These are phyloP conservation scores for Rhynchosporium agropyri DNA, from an alignment of 2,329 filamentous ascomycete genomes.

Conservation along the genomic window DNA sequence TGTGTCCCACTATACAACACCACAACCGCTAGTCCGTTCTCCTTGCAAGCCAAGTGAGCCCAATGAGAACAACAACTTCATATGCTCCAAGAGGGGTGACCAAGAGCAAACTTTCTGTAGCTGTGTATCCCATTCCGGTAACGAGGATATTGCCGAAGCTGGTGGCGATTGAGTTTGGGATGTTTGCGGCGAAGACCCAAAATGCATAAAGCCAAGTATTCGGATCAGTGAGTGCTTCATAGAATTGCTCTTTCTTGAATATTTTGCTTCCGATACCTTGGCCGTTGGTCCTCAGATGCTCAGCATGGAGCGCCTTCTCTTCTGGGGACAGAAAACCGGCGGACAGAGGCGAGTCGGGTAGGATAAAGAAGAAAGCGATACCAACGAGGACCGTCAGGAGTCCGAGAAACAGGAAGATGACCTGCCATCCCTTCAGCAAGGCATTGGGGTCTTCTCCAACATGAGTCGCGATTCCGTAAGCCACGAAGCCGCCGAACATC, in stretches of 20 bases:
- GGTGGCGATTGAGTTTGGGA: slow-evolving; percentile 57
- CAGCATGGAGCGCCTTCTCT: slow-evolving; percentile 46
- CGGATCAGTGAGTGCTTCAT: slow-evolving; percentile 47
- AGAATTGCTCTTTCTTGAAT: slow-evolving; percentile 51
- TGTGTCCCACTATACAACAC: slow-evolving; percentile 13
- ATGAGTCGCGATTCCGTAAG: slow-evolving; percentile 14
- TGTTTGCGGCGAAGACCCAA: slow-evolving; percentile 53
- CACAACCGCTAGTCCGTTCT: slow-evolving; percentile 17
- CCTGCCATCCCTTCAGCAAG: slow-evolving; percentile 22
- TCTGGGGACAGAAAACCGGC: slow-evolving; percentile 48
- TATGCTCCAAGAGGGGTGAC: slow-evolving; percentile 25
- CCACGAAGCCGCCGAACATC: slow-evolving; percentile 27
- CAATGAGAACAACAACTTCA: slow-evolving; percentile 27
- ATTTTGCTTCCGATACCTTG: slow-evolving; percentile 54
- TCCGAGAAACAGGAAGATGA: slow-evolving; percentile 24
- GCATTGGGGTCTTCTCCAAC: slow-evolving; percentile 17
- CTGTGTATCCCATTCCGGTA: slow-evolving; percentile 38
- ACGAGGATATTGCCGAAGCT: slow-evolving; percentile 48
- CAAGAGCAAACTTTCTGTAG: slow-evolving; percentile 17
- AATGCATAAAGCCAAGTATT: slow-evolving; percentile 43
- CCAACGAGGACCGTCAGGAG: slow-evolving; percentile 16
- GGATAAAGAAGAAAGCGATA: slow-evolving; percentile 32
- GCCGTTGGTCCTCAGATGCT: slow-evolving; percentile 18
- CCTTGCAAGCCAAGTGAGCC: slow-evolving; percentile 20
- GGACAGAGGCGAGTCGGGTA: slow-evolving; percentile 28